Evolutionary conservation across 2,329 filamentous ascomycete genomes (phyloP).

Genomic region (Penicillium sp.): DNA sequence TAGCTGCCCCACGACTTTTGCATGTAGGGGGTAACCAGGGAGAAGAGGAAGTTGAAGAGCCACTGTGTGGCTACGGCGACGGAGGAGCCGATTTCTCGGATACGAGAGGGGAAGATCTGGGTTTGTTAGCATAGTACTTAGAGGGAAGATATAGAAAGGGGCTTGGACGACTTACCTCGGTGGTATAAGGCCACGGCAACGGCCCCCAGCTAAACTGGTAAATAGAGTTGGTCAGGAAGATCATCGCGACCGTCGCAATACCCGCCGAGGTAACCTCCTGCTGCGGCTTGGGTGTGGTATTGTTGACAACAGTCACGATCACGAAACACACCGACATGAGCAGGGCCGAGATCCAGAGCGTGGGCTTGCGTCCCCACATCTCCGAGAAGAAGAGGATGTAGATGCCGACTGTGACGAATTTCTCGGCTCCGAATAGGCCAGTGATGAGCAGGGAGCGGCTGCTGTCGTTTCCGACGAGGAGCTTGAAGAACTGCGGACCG

Average conservation of each 20-base stretch:
- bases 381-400: conserved; percentile 55
- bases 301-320: conserved; percentile 50
- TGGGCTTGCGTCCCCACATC: conserved; percentile 51
- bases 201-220: conserved; percentile 40
- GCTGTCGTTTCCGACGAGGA: conserved; percentile 49
- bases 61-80: conserved; percentile 41
- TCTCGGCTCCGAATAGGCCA: conserved; percentile 56
- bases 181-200: conserved; percentile 39
- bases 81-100: conserved; percentile 42
- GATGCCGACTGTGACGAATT: conserved; percentile 50
- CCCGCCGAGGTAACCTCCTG: conserved; percentile 37
- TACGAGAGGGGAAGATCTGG: conserved; percentile 42
- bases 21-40: conserved; percentile 44
- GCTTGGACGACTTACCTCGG: conserved; percentile 21
- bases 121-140: neutral
- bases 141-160: neutral
- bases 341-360: conserved; percentile 50
- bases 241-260: conserved; percentile 53
- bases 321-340: conserved; percentile 56
- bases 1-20: conserved; percentile 43
- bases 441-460: conserved; percentile 48
- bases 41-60: conserved; percentile 48
- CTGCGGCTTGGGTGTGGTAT: conserved; percentile 43
- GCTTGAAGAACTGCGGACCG: conserved; percentile 55
- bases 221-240: conserved; percentile 39